Evolutionary conservation across 768 basidiomycete species (phyloP), one percentile per base, ranked within the genome.

Genomic region (Tricholoma furcatifolium): DNA sequence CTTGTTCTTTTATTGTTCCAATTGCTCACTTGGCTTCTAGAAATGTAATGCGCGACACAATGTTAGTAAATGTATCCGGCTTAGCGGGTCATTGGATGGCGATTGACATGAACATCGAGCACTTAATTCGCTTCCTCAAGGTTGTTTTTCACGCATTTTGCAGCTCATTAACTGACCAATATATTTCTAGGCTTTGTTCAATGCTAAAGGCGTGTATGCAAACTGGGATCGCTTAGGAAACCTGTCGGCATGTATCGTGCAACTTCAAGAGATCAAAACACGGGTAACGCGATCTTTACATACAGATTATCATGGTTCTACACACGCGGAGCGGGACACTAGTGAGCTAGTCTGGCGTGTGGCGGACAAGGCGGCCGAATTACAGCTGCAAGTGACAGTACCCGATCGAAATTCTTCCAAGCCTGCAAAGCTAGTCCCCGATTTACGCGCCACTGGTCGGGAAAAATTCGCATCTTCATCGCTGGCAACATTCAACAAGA

Each of bases 101-200:
- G 0, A 61, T 73, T 10, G 68, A 74, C 35, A 6, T 70, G 2
- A 74, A 76, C 42, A 72, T 74, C 1, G 67, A 75, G 31, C 73
- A 76, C 51, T 38, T 66, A 0, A 72, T 74, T 39, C 42, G 63
- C 0, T 63, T 67, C 50, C 39, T 72, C 0, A 74, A 72, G 68
- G 67, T 68, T 35, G 9, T 35, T 35, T 15, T 35, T 35, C 34
- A 35, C 15, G 9, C 8, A 35, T 15, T 35, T 15, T n/a, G n/a
- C n/a, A n/a, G 15, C 34, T 9, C 15, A 35, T 35, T 35, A 35
- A 9, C 15, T 35, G 34, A 35, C 8, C 15, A 15, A 35, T 35
- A 36, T 35, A n/a, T n/a, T n/a, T n/a, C n/a, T 17, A 70, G 66
- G 31, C 30, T 6, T 51, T 69, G 3, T 65, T 65, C 62, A 32